phyloP scores from a whole-genome alignment of 2,329 filamentous ascomycete species.

The Tolypocladium amazonense region DNA sequence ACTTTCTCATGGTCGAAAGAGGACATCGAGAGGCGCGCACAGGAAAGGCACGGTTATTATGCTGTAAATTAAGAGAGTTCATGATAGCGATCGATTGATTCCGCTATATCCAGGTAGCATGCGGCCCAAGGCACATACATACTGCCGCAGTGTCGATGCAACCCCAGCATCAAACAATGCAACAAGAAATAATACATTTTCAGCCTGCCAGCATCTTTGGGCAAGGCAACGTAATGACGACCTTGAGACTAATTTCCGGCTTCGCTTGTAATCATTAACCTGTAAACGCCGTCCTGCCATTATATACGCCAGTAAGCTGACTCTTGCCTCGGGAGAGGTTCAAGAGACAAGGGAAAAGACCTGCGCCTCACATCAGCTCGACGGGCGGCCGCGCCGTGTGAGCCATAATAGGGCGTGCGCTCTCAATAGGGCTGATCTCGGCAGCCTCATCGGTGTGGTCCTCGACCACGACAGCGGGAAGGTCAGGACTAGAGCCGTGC shows the following conservation, averaged over 20 bases:
- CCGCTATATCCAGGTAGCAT: not conserved
- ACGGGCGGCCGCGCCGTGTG: slow-evolving; percentile 54
- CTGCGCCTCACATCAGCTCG: slow-evolving; percentile 41
- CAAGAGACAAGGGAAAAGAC: not conserved
- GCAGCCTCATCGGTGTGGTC: slow-evolving; percentile 51
- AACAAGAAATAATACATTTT: not conserved
- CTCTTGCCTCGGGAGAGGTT: not conserved
- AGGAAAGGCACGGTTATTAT: not conserved
- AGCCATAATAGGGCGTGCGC: slow-evolving; percentile 38
- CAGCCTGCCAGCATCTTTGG: not conserved
- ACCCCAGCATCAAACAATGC: not conserved
- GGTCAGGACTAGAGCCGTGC: slow-evolving; percentile 39
- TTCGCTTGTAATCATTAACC: not conserved
- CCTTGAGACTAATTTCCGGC: not conserved
- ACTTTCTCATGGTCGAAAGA: not conserved
- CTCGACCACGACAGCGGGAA: slow-evolving; percentile 57
- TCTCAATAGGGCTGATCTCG: slow-evolving; percentile 30
- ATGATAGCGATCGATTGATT: not conserved
- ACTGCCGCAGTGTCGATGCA: not conserved
- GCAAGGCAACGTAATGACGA: not conserved
- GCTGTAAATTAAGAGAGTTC: not conserved
- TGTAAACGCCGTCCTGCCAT: not conserved
- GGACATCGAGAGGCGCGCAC: not conserved
- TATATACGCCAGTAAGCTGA: not conserved
- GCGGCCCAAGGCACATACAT: not conserved